Evolutionary conservation across 129 eudicot species (phyloP), one percentile per base, ranked within the genome.

Genomic region (Erigeron canadensis): DNA sequence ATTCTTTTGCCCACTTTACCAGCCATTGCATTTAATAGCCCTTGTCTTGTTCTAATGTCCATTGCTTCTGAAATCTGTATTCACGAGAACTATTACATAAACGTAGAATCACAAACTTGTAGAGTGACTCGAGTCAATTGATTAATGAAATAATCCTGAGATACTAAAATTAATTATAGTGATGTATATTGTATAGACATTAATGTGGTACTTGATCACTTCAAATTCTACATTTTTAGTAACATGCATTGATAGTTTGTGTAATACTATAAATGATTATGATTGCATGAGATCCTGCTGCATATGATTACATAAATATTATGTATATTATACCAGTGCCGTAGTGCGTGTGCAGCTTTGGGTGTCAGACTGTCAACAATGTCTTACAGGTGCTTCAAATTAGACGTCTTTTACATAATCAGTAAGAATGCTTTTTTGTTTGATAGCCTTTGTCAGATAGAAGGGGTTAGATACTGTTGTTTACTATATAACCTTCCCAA

Each of bases 31-130:
- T 87, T 95, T 41, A 95, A 91, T 70, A 95, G 86, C 59, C 96
- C 99, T 67, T 86, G 88, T 83, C 99, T 90, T 65, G 95, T 88
- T 82, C 99, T 86, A 51, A 95, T 84, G 81, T 95, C 99, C 96
- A 88, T 90, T 43, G 81, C 95, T 82, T 95, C 99, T 42, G 97
- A 88, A 75, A 95, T 90, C 99, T 95, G 88, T 59, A 71, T 75
- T 65, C 64, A 34, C 72, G 70, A 28, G 7, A 64, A 48, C n/a
- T 61, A n/a, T 58, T 46, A 67, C 18, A 46, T 22, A 56, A 8
- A 55, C 10, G 16, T 46, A 21, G 3, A 28, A 28, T 0, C 34
- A 28, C 34, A 28, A 28, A 28, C 34, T 28, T 28, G 34, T 28
- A 3, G 34, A 28, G 34, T 28, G 34, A 28, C 34, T 28, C 2